Evolutionary conservation across 1,139 yeast genomes (phyloP).

Genomic region (Hemisphaericaspora xylanilytica): DNA sequence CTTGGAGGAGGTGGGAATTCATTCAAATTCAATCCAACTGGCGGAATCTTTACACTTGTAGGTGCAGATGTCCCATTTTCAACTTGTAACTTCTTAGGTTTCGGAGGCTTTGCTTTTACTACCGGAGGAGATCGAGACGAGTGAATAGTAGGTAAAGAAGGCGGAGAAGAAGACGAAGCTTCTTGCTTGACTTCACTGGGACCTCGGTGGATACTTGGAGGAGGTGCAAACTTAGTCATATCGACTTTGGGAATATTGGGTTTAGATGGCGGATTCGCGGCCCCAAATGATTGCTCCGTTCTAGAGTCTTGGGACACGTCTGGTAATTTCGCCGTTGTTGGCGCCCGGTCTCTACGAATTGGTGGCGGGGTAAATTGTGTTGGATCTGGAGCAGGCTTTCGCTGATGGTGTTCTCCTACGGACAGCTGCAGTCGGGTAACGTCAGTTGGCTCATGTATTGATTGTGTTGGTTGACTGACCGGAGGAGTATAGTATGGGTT

Average conservation of each 20-base stretch:
- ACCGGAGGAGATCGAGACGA: constrained; percentile 2
- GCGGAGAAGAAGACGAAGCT: constrained; percentile 1
- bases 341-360: constrained; percentile 24
- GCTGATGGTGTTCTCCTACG: constrained; percentile 6
- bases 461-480: constrained; percentile 1
- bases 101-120: constrained; percentile 10
- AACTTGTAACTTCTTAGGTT: constrained; percentile 12
- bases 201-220: constrained; percentile 11
- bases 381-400: constrained; percentile 35
- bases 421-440: not conserved
- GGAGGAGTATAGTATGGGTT: constrained; percentile 7
- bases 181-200: constrained; percentile 2
- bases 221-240: constrained; percentile 8
- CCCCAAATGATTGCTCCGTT: constrained; percentile 3
- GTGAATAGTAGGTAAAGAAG: constrained; percentile 6
- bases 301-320: no score
- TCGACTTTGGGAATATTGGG: constrained; percentile 3
- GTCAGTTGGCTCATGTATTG: constrained; percentile 4
- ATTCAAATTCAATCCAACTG: constrained; percentile 5
- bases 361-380: constrained; percentile 46
- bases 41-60: not conserved
- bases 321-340: no score
- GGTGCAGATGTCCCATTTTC: not conserved
- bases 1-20: constrained; percentile 16
- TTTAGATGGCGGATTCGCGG: constrained; percentile 6